Evolutionary conservation across 306 rosid species (phyloP), one percentile per base, ranked within the genome.

Genomic region (Lupinus albus): DNA sequence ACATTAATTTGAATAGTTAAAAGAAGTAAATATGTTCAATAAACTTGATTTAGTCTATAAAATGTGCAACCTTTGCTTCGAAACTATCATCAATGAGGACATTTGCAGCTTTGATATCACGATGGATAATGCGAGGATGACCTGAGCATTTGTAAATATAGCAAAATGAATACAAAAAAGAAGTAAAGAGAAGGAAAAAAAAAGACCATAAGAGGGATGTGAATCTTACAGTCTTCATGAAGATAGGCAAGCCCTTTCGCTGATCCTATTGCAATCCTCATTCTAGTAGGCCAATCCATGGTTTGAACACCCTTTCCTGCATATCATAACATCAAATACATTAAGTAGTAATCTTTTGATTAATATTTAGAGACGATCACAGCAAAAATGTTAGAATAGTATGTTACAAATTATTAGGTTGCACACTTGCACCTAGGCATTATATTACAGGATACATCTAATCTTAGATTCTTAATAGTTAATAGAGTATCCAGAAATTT

Each of bases 211-310:
- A 66, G 14, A 67, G 20, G 39, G 57, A 67, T 14, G 9, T 18
- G 13, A n/a, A 52, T 67, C 87, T 87, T 81, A 92, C 98, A 92
- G 16, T 92, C 96, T 48, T 89, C 96, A 6, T 92, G 96, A 77
- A 92, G 90, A 80, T 92, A 89, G 4, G 91, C 85, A 61, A 92
- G 92, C 56, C 98, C 98, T 76, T 81, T 92, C 14, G 95, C 88
- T 11, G 91, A 72, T 33, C 98, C 98, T 4, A 64, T 55, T 3
- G 96, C 96, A 70, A 92, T 92, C 20, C 89, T 75, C 61, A 87
- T 75, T 71, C 98, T 84, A 1, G 79, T 68, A 45, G 83, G 21
- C 96, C 96, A 92, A 72, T 85, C 91, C 98, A 92, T 85, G 14
- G 79, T 78, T n/a, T 91, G 89, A 6, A 28, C 55, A 30, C 74